phyloP scores from a whole-genome alignment of 441 rosid genomes.

The Dalechampia spathulata region DNA sequence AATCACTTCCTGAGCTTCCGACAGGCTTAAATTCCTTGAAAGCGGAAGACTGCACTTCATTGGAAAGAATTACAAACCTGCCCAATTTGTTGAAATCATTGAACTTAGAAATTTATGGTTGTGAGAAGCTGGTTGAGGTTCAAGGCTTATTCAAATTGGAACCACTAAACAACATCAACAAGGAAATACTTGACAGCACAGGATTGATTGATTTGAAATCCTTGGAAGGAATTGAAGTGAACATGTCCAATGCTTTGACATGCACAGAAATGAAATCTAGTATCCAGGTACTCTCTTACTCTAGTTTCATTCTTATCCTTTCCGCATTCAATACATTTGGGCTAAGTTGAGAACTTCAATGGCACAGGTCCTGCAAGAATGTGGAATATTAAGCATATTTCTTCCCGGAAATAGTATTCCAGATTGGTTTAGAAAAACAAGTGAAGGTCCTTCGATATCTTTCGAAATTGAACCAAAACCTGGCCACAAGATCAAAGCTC shows the following conservation, averaged over 20 bases:
- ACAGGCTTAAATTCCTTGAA: conserved; percentile 4
- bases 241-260: conserved; percentile 15
- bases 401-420: conserved; percentile 16
- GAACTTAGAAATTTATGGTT: conserved; percentile 1
- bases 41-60: conserved; percentile 11
- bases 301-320: not conserved
- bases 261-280: conserved; percentile 6
- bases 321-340: not conserved
- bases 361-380: conserved; percentile 8
- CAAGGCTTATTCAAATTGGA: conserved; percentile 16
- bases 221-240: conserved; percentile 10
- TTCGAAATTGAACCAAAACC: conserved; percentile 1
- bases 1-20: conserved; percentile 18
- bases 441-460: conserved; percentile 1
- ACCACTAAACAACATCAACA: conserved; percentile 2
- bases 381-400: conserved; percentile 17
- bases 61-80: conserved; percentile 4
- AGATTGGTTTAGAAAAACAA: conserved; percentile 14
- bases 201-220: conserved; percentile 8
- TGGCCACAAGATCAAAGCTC: conserved; percentile 8
- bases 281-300: conserved; percentile 5
- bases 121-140: conserved; percentile 8
- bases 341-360: not conserved
- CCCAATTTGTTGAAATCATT: not conserved
- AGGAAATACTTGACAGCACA: not conserved